Base-by-base conservation (phyloP, 768 basidiomycete species). In the Macrolepiota fuliginosa region DNA sequence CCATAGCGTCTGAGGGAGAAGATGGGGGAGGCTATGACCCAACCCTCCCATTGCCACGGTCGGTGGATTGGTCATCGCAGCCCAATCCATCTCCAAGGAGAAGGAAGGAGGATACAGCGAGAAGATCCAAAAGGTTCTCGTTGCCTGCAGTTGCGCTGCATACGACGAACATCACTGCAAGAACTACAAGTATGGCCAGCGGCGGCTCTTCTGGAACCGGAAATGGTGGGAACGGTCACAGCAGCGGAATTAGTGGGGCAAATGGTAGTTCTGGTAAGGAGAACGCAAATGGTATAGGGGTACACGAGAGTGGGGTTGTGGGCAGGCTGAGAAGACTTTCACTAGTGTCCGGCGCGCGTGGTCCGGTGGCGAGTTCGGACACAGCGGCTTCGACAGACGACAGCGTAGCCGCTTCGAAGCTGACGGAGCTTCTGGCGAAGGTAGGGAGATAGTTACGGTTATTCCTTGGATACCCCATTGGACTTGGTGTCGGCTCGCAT, bases 61-160 rank as follows among this genome's bases (percentile, higher is more conserved):
- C 66, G 22, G 67, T 59, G 61, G 66, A 62, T 39, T 59, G 45
- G 19, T 25, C 61, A 4, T 64, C 58, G 6, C 67, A 69, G 15
- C 70, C 70, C 7, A 58, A 65, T 25, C 70, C 74, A 7, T 72
- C 72, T 0, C 71, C 72, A 5, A 68, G 63, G 27, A 68, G 67
- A 57, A 65, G 78, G 62, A 78, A 70, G 66, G 89, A 90, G 69
- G 82, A 89, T 63, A 89, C 88, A 0, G 81, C 80, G 47, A 74
- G 87, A 65, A 72, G 84, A 67, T 78, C 77, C 67, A 89, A 90
- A 69, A 82, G 89, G 40, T 91, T 91, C 67, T 92, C 91, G 53
- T 63, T 89, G 54, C 89, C 91, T 50, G 89, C 89, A n/a, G 78
- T 93, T 39, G 90, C 88, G 39, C 65, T 92, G 70, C 90, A 92